phyloP scores from a whole-genome alignment of 2,329 filamentous ascomycete species.

The Fusarium newnesense region DNA sequence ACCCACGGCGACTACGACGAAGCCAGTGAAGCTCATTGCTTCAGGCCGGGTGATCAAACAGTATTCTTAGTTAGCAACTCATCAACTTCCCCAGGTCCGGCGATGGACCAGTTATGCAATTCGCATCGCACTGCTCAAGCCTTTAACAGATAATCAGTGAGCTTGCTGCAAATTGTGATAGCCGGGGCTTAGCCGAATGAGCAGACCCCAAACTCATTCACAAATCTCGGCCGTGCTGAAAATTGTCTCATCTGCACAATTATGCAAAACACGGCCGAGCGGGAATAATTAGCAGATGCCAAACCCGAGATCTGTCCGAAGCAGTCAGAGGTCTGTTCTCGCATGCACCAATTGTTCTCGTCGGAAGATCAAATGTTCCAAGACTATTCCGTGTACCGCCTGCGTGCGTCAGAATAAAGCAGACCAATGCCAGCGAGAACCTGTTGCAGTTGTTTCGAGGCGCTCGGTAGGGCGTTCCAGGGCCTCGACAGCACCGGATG shows the following conservation, averaged over 20 bases:
- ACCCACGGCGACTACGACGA: too few species aligned
- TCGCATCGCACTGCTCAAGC: fast-evolving
- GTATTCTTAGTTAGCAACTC: fast-evolving
- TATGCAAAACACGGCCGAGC: neutral
- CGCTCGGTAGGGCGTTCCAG: neutral
- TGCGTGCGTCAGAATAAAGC: neutral
- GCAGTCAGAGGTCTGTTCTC: slow-evolving; percentile 1
- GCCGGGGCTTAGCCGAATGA: fast-evolving
- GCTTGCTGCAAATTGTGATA: fast-evolving
- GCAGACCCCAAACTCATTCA: too few species aligned
- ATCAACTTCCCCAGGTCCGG: fast-evolving
- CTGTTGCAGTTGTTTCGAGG: neutral
- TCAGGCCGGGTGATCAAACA: too few species aligned
- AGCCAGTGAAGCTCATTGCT: too few species aligned
- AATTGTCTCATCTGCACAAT: neutral
- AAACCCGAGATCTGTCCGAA: neutral
- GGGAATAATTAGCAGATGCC: neutral
- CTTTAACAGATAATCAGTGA: fast-evolving
- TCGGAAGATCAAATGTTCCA: neutral
- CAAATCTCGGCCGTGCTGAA: neutral
- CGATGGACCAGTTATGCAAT: fast-evolving
- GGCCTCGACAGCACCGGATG: neutral
- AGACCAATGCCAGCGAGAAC: neutral
- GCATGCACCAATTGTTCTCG: neutral
- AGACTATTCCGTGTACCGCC: neutral